Base-by-base conservation (phyloP, 768 basidiomycete genomes). In the Sporobolomyces pararoseus region DNA sequence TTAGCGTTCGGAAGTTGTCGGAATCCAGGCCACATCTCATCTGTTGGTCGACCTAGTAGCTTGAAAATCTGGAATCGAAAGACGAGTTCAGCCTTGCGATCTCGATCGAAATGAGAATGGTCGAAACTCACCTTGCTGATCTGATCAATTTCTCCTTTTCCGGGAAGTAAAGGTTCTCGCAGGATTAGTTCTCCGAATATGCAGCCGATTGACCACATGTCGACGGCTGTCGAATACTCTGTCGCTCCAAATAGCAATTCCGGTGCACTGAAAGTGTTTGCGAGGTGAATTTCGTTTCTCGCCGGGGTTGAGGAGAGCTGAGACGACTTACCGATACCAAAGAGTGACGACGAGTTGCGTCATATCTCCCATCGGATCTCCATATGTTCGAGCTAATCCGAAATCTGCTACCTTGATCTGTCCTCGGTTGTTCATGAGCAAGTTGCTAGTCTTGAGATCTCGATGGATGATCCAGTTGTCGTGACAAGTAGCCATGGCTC, bases 351-450 rank as follows among this genome's bases (percentile, higher is more conserved):
- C 96, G 21, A 99, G 84, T 77, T 97, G 96, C 6, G 96, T 99
- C 85, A 99, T 86, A 35, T 94, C 92, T 27, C 95, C 94, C 16
- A 97, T 85, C 14, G 96, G 96, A 79, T 98, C 96, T 23, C 96
- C 96, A 77, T 91, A 99, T 61, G 93, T 86, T 76, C 96, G 83
- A 21, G 96, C 96, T 34, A 98, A 85, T 7, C 96, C 96, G 79
- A 98, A 99, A 80, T 99, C 96, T 19, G 96, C 96, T 9, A 99
- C 93, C 78, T 98, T 98, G 81, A 99, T 94, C 44, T 90, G 94
- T 2, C 96, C 96, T 12, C 96, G 87, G 78, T 99, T 99, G 80
- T 98, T 99, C 95, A 99, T 95, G 53, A 99, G 84, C 42, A 99
- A 80, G 78, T 99, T 99, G 76, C 91, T 94, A 25, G 96, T 98